A percentile compares a stretch with the other conserved stretches of the same genome.
These are phyloP conservation scores for Taiozyma sp. DNA, from an alignment of 1,139 yeast genomes.

Conservation along the genomic window DNA sequence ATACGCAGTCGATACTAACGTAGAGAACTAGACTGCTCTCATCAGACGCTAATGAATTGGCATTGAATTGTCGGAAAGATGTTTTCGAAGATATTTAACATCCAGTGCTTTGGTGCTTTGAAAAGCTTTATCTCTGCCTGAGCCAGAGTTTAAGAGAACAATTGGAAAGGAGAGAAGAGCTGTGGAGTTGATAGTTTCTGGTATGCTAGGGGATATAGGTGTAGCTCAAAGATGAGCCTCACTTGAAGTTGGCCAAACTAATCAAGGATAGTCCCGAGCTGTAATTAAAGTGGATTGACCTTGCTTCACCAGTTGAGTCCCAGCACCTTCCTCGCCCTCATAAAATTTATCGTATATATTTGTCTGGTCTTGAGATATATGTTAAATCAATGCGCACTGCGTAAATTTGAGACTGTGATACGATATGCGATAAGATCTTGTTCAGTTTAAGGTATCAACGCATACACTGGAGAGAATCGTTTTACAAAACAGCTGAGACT, in stretches of 20 bases:
- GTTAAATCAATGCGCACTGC: not conserved
- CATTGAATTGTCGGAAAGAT: not conserved
- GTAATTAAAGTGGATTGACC: too few species aligned
- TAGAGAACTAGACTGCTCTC: too few species aligned
- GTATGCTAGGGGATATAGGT: not conserved
- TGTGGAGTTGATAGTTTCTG: not conserved
- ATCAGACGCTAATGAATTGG: too few species aligned
- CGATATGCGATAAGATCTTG: not conserved
- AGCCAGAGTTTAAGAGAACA: not conserved
- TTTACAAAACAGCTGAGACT: not conserved
- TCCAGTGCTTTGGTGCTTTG: not conserved
- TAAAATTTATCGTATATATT: too few species aligned
- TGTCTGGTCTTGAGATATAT: too few species aligned
- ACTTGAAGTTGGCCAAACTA: too few species aligned
- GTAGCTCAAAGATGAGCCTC: too few species aligned
- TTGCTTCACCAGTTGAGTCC: too few species aligned
- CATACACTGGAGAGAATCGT: not conserved
- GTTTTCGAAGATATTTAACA: not conserved
- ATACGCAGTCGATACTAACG: too few species aligned
- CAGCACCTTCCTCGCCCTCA: too few species aligned
- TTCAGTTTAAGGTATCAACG: not conserved
- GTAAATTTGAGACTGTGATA: not conserved
- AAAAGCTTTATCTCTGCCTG: not conserved
- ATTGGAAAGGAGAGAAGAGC: not conserved
- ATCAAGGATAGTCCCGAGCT: too few species aligned